Evolutionary conservation across 2,329 filamentous ascomycete species (phyloP).

Genomic region (Sporothrix brasiliensis): DNA sequence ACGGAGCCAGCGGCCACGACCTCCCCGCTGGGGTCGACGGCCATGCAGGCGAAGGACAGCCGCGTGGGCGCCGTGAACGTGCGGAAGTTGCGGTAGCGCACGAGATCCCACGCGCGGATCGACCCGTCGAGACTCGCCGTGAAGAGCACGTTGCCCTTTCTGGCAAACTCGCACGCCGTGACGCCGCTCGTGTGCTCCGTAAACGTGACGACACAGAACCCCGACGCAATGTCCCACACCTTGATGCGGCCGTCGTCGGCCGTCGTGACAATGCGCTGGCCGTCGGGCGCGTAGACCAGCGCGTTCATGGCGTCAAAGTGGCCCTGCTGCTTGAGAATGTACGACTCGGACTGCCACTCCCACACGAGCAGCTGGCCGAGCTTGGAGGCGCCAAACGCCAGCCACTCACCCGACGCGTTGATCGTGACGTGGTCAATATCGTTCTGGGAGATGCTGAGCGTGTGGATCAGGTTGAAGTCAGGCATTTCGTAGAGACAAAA

Average conservation of each 20-base stretch:
- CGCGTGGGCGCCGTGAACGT: slow-evolving; percentile 94
- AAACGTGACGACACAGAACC: slow-evolving; percentile 97
- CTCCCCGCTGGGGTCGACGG: slow-evolving; percentile 96
- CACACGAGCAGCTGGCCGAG: slow-evolving; percentile 95
- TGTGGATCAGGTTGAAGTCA: slow-evolving; percentile 93
- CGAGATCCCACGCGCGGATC: slow-evolving; percentile 91
- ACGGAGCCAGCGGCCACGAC: slow-evolving; percentile 93
- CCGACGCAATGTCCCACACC: slow-evolving; percentile 94
- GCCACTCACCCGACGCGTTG: slow-evolving; percentile 93
- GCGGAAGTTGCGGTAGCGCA: slow-evolving; percentile 93
- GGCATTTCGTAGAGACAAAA: slow-evolving; percentile 96
- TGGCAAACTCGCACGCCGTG: slow-evolving; percentile 91
- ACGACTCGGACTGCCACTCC: slow-evolving; percentile 99
- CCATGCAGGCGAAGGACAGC: slow-evolving; percentile 88
- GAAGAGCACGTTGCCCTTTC: slow-evolving; percentile 92
- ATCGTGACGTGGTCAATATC: slow-evolving; percentile 94
- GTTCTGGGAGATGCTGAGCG: slow-evolving; percentile 89
- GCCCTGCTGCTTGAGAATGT: slow-evolving; percentile 96
- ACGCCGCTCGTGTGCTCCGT: slow-evolving; percentile 95
- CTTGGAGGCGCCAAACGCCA: slow-evolving; percentile 94
- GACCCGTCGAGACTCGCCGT: slow-evolving; percentile 94
- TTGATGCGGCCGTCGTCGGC: slow-evolving; percentile 98
- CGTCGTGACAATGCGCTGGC: slow-evolving; percentile 87
- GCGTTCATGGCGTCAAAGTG: slow-evolving; percentile 97
- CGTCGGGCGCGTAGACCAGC: slow-evolving; percentile 89